phyloP scores from a whole-genome alignment of 495 filamentous ascomycete species.

The Aspergillus leporis region DNA sequence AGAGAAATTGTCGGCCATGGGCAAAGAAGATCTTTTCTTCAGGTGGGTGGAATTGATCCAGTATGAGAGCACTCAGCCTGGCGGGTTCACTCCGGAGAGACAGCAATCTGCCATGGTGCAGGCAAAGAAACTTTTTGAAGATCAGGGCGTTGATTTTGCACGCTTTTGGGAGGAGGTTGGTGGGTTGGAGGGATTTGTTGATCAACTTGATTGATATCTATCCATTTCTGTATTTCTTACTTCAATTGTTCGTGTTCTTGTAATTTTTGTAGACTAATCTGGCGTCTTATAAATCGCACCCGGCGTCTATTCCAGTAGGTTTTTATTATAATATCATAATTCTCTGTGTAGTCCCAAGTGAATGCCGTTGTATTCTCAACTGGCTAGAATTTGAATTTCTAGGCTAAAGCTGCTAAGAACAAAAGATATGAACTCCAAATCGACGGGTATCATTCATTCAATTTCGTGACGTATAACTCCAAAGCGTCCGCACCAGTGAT shows the following conservation, averaged over 20 bases:
- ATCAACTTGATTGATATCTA: conserved; percentile 25
- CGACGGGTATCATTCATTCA: conserved; percentile 33
- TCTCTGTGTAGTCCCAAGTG: not conserved
- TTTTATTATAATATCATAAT: not conserved
- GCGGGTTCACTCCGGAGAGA: conserved; percentile 68
- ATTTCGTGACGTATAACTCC: conserved; percentile 11
- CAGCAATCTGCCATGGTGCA: conserved; percentile 65
- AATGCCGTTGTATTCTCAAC: not conserved
- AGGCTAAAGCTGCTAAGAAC: conserved; percentile 8
- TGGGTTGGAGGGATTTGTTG: conserved; percentile 60
- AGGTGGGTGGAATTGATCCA: conserved; percentile 84
- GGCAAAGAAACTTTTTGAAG: conserved; percentile 67
- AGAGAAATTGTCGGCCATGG: conserved; percentile 65
- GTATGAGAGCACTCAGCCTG: conserved; percentile 72
- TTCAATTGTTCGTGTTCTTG: conserved; percentile 7
- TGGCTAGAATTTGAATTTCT: not conserved
- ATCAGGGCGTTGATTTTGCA: conserved; percentile 72
- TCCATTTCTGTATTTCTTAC: conserved; percentile 4
- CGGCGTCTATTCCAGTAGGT: not conserved
- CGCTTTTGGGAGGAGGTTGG: conserved; percentile 71
- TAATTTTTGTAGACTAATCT: conserved; percentile 1
- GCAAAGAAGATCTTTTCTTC: conserved; percentile 83
- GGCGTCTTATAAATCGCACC: not conserved
- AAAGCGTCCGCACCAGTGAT: not conserved
- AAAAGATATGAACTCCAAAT: conserved; percentile 14